phyloP scores from a whole-genome alignment of 2,329 filamentous ascomycete genomes.

The Ambrosiella beaveri region DNA sequence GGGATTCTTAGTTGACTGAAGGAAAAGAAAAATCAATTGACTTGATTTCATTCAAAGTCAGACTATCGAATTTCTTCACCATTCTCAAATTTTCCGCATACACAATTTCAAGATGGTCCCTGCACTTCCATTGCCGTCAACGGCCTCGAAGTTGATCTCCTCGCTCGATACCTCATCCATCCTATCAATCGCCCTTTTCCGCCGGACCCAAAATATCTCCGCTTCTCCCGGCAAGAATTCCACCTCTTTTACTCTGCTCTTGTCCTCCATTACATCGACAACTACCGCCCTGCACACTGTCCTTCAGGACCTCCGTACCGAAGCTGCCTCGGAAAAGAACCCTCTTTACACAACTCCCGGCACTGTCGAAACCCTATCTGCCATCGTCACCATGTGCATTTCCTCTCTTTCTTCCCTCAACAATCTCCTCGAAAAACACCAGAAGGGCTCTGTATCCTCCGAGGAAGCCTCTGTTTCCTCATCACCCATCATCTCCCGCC shows the following conservation, averaged over 20 bases:
- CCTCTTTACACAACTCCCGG: constrained; percentile 32
- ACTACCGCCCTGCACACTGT: constrained; percentile 37
- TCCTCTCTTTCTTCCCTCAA: constrained; percentile 38
- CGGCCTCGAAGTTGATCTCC: constrained; percentile 16
- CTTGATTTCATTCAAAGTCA: too few relatives aligned
- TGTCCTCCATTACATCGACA: constrained; percentile 26
- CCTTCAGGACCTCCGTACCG: constrained; percentile 39
- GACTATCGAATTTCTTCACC: too few relatives aligned
- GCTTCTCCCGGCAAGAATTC: constrained; percentile 26
- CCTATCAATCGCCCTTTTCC: constrained; percentile 37
- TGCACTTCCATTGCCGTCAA: constrained; percentile 12
- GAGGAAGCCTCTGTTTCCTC: constrained; percentile 5
- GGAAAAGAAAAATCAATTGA: too few relatives aligned
- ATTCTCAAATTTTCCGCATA: too few relatives aligned
- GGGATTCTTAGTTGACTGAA: too few relatives aligned
- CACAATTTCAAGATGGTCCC: constrained; percentile 4
- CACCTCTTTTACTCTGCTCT: neutral
- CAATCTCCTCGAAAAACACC: constrained; percentile 26
- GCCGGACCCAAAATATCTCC: constrained; percentile 30
- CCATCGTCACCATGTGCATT: constrained; percentile 34
- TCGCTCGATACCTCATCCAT: constrained; percentile 39
- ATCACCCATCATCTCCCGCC: constrained; percentile 25
- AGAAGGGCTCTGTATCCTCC: constrained; percentile 15
- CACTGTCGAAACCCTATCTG: constrained; percentile 15
- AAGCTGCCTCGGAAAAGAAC: constrained; percentile 35